A percentile compares a stretch with the other conserved stretches of the same genome.
phyloP scores from a whole-genome alignment of 1,284 basidiomycete species.

The Ustilago cynodontis region DNA sequence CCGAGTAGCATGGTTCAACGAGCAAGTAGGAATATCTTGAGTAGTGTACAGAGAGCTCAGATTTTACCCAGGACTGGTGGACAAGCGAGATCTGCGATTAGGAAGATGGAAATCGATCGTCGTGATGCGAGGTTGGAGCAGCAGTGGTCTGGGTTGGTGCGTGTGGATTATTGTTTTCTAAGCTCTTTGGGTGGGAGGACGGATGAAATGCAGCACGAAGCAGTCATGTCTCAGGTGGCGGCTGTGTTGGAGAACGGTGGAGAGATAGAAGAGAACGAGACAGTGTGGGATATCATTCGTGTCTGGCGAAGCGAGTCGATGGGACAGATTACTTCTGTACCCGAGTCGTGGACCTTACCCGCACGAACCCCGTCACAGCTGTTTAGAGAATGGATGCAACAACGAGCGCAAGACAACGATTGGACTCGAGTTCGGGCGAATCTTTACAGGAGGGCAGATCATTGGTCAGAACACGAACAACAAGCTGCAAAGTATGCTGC shows the following conservation, averaged over 20 bases:
- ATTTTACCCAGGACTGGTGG: constrained; percentile 18
- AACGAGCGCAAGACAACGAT: constrained; percentile 18
- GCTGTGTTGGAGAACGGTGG: background rate
- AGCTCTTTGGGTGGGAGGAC: constrained; percentile 21
- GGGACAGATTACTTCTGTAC: background rate
- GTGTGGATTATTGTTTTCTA: constrained; percentile 28
- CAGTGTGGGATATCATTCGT: constrained; percentile 17
- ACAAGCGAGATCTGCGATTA: constrained; percentile 17
- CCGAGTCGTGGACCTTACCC: background rate
- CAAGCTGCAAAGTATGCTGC: constrained; percentile 48
- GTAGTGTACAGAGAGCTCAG: constrained; percentile 36
- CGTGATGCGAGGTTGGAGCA: background rate
- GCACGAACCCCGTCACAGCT: background rate
- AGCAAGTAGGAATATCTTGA: constrained; percentile 43
- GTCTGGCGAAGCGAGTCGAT: constrained; percentile 26
- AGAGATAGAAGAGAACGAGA: constrained; percentile 24
- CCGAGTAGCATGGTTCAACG: constrained; percentile 26
- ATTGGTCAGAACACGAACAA: constrained; percentile 46
- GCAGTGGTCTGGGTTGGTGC: constrained; percentile 19
- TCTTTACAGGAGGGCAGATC: constrained; percentile 14
- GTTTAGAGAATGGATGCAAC: constrained; percentile 14
- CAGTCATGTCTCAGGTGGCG: background rate
- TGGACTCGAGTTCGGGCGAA: constrained; percentile 18
- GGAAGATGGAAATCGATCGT: constrained; percentile 16
- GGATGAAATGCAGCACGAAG: constrained; percentile 4